Evolutionary conservation across 768 basidiomycete species (phyloP), one percentile per base, ranked within the genome.

Genomic region (Lentinula sp.): DNA sequence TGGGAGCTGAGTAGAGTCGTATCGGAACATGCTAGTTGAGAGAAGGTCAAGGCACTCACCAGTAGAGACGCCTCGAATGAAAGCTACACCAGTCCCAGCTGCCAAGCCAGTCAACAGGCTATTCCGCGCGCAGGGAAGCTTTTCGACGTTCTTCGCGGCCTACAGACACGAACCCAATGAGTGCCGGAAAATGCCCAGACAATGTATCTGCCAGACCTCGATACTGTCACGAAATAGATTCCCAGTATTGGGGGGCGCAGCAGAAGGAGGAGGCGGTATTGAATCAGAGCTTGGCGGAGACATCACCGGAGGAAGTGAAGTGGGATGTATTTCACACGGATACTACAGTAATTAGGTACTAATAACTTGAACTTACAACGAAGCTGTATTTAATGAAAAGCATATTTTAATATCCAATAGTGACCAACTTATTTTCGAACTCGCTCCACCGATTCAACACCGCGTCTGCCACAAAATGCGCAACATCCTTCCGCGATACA

Each of bases 51-150:
- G 12, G 20, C 48, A 77, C 86, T 60, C 70, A 91, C 91, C 76
- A 10, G 83, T 73, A 66, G 81, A 81, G 66, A 91, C 72, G 2
- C 84, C 86, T 59, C 91, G 81, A 58, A 93, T 83, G 59, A 88
- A 76, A 18, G 91, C 92, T 59, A 93, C 81, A 1, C 90, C 91
- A 0, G 79, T 80, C 13, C 91, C 91, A 61, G 87, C 85, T n/a
- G 85, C 87, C 65, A 93, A 92, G 13, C 91, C 91, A 56, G 80
- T 82, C 64, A 93, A 73, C 41, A 93, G 73, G 68, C 88, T 88
- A 62, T 82, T 87, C 41, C 92, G 79, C 52, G 87, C 88, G 68
- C 91, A 93, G 2, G 90, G 91, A 10, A 91, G 79, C 66, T 90
- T 62, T n/a, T 62, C 55, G 42, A 62, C 59, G 32, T 52, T 60